Evolutionary conservation across 1,284 basidiomycete genomes (phyloP), one percentile per base, ranked within the genome.

Genomic region (Irpex sp.): DNA sequence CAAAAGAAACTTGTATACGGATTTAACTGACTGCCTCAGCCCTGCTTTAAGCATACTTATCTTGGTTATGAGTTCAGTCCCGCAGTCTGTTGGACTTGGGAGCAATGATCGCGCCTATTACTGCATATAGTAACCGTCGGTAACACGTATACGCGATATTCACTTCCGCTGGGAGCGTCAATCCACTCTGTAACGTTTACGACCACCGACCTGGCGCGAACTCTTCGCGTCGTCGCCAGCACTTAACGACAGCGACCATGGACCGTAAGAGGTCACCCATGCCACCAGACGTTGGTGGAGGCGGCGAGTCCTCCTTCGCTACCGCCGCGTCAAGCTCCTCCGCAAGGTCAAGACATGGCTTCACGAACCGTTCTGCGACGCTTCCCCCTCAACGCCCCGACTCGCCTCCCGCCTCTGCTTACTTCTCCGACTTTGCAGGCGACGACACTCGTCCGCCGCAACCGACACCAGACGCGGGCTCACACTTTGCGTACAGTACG

Each of bases 401-500:
- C 4, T 89, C 89, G 3, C 90, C 90, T 1, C 90, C 90, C 0
- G 90, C 90, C 0, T 92, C 90, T 2, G 82, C 89, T 0, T 93
- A 92, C 74, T 93, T 93, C 69, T 79, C 86, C 0, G 72, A 82
- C 1, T 79, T 85, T 49, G 78, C 81, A 31, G 79, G 78, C 36
- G 79, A 83, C 64, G 75, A 78, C 59, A 75, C 76, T 61, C 77
- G 80, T 26, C 83, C 87, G 0, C 67, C 67, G 0, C 78, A 81
- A 0, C 78, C 87, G 0, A 51, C 17, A 11, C 26, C 50, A 19
- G 86, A 86, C 60, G 89, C 90, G 1, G 79, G 81, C 50, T 74
- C 83, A 2, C 91, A 93, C 71, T 94, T 94, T 70, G 88, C 91
- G 1, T 94, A 93, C 76, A 92, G 89, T 67, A 94, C 92, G 0